These are phyloP conservation scores for Neurospora sp. DNA, from an alignment of 495 filamentous ascomycete species.

Conservation along the genomic window DNA sequence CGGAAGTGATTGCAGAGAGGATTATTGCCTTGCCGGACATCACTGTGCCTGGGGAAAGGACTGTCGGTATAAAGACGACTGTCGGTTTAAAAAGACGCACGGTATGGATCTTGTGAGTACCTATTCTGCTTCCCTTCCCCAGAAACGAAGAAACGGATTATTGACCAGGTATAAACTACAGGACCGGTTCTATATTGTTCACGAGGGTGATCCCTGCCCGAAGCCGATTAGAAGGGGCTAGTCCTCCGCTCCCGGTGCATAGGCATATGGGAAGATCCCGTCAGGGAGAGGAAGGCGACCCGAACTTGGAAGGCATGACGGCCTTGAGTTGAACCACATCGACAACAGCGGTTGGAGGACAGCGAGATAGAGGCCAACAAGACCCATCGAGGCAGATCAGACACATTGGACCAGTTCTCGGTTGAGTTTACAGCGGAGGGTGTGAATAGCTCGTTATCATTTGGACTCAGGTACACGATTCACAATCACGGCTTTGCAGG, in stretches of 20 bases:
- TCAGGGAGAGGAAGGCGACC: background rate
- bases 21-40: conserved; percentile 25
- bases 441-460: background rate
- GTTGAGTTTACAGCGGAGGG: background rate
- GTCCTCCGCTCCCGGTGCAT: background rate
- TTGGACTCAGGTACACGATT: background rate
- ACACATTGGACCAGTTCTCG: background rate
- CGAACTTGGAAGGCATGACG: background rate
- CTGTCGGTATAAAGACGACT: conserved; percentile 16
- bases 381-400: background rate
- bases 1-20: conserved; percentile 14
- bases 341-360: background rate
- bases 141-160: background rate
- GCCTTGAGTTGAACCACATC: background rate
- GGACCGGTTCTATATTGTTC: background rate
- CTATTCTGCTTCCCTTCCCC: background rate
- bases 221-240: background rate
- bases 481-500: background rate
- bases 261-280: background rate
- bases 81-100: conserved; percentile 22
- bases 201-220: background rate
- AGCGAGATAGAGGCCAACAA: background rate
- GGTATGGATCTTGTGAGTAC: conserved; percentile 25
- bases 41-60: conserved; percentile 17
- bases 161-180: background rate